These are phyloP conservation scores for Tephrocybe sp. DNA, from an alignment of 768 basidiomycete species.

Conservation along the genomic window DNA sequence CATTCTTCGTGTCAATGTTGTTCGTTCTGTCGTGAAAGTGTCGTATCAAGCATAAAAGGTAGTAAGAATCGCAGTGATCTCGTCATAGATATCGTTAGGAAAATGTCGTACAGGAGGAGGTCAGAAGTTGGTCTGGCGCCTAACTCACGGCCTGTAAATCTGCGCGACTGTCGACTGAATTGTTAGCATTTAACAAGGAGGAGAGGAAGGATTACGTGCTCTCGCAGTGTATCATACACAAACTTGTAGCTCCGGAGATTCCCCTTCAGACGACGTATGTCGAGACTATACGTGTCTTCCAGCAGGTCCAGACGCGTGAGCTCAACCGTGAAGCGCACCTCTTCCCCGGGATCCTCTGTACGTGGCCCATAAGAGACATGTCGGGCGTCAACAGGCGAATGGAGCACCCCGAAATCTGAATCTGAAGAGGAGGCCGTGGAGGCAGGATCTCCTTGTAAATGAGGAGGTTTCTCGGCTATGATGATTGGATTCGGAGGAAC, in stretches of 20 bases:
- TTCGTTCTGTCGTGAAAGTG: too few species aligned
- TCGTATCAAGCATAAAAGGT: too few species aligned
- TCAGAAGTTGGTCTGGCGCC: too few species aligned
- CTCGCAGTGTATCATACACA: constrained; percentile 56
- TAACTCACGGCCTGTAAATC: too few species aligned
- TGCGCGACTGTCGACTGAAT: neutral
- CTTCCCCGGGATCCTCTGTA: constrained; percentile 77
- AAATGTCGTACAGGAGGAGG: too few species aligned
- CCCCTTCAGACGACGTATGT: constrained; percentile 87
- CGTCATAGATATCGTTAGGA: too few species aligned
- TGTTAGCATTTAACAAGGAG: neutral
- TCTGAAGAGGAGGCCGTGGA: neutral
- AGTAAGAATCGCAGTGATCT: neutral
- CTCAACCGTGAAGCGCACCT: constrained; percentile 93
- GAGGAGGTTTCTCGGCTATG: neutral
- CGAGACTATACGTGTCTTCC: constrained; percentile 82
- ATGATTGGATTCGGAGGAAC: neutral
- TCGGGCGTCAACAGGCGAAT: neutral
- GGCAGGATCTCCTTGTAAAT: neutral
- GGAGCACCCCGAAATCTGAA: constrained; percentile 36
- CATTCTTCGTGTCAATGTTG: too few species aligned
- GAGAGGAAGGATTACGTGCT: neutral
- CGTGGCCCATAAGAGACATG: constrained; percentile 49
- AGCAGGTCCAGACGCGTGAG: constrained; percentile 83
- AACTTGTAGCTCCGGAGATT: constrained; percentile 84